Evolutionary conservation across 495 filamentous ascomycete genomes (phyloP), one percentile per base, ranked within the genome.

Genomic region (Podospora didyma): DNA sequence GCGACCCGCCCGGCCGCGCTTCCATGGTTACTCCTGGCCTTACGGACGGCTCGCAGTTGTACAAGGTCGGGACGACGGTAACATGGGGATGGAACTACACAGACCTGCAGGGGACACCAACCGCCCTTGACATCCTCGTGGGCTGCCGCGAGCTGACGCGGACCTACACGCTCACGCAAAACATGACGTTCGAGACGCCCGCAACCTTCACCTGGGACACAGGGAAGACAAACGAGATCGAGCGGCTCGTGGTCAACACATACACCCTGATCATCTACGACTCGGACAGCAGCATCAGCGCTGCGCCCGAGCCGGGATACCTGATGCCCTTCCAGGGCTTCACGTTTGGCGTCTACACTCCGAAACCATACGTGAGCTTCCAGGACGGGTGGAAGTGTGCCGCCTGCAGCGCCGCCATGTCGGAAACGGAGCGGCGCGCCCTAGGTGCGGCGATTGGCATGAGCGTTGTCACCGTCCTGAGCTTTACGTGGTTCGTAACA

Each of bases 61-160:
- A 90, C 84, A 93, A 93, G 71, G 88, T 97, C 66, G 89, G 88
- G 17, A 86, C 97, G 37, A 79, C 79, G 52, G 77, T 96, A 16
- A 96, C 91, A 1, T 93, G 93, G 70, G 86, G 75, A 0, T 98
- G 93, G 92, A 97, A 97, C 72, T 97, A 96, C 75, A 98, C 94
- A 2, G 90, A 87, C 45, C 76, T 98, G 39, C 81, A 81, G 26
- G 85, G 85, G 17, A 87, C 84, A 1, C 94, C 94, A 0, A 84
- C 82, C 2, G 86, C 83, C 28, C 73, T 98, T 62, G 89, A 98
- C 62, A 82, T 97, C 3, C 72, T 94, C 28, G 88, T 94, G 11
- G 86, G 83, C 22, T 95, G 89, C 83, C 84, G 83, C 37, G 55
- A 57, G 21, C 73, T 66, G 12, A 58, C 67, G 39, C 65, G 62